Evolutionary conservation across 2,329 filamentous ascomycete genomes (phyloP), one percentile per base, ranked within the genome.

Genomic region (Coniochaeta pulveracea): DNA sequence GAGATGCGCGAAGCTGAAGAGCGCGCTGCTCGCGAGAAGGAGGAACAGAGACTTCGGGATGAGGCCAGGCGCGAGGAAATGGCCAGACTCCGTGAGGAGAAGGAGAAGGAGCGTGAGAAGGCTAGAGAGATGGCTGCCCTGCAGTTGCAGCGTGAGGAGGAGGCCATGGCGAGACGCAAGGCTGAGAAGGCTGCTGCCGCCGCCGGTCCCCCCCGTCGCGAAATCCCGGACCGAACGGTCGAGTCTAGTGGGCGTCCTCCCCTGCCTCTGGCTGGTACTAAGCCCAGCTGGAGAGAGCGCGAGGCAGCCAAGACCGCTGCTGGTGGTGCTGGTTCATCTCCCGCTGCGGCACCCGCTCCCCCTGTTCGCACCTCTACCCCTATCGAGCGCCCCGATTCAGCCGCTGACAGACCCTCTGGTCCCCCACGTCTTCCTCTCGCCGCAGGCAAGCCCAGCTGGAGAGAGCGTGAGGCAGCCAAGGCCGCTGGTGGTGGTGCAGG

Each of bases 141-240:
- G 45, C 89, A 95, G 60, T 76, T 75, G 47, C 74, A 85, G 51
- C 78, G 84, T 55, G 88, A 93, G 57, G 86, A 91, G 47, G 88
- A 94, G 56, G 88, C 85, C 11, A 76, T 88, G 58, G 81, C 80
- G 44, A 76, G 81, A 47, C 75, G 72, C 55, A 74, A 69, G 49
- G 78, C 69, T 38, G 75, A 75, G 56, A 84, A 74, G 58, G 72
- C 44, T 28, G 45, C 48, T 33, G 50, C 42, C 5, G 33, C 43
- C 12, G 34, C 51, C 26, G 42, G 40, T n/a, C 43, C 49, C 14
- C 39, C 54, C 37, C 48, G 54, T 34, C 39, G 37, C 36, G 28
- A 37, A 28, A 31, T 41, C 26, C 38, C 33, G 36, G 35, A 36
- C 36, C 23, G 19, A 38, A 36, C 34, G 18, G 33, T 26, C 19